Evolutionary conservation across 129 eudicot species (phyloP), one percentile per base, ranked within the genome.

Genomic region (Saposhnikovia divaricata): DNA sequence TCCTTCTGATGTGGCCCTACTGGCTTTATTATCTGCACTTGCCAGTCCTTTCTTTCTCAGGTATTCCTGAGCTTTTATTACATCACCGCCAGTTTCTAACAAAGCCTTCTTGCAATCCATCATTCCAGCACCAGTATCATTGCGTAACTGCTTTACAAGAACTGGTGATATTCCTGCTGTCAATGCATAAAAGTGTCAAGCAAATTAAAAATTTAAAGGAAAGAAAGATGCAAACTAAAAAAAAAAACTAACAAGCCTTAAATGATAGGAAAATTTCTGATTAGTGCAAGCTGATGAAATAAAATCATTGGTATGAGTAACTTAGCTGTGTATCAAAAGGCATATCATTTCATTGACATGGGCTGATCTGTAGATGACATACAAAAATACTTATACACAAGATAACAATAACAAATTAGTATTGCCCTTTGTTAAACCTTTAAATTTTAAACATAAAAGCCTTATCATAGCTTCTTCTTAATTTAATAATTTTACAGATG

Each of bases 121-220:
- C 99, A 95, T 95, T 46, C 99, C 99, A 39, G 99, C 97, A 82
- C 99, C 99, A 0, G 99, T 87, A 86, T 92, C 97, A 34, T 92
- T 93, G 39, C 96, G 95, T 39, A 95, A 82, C 75, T 95, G 94
- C 86, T 95, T 95, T 53, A 95, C 99, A 3, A 95, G 91, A 59
- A 90, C 86, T 1, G 99, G 96, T 34, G 99, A 84, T 78, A 95
- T 87, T 44, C 85, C 78, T 68, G 90, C 96, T 90, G 86, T 65
- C 51, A 81, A 57, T 19, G 46, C 42, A 83, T 13, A 42, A 14
- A 70, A 43, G 40, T 15, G 72, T 44, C 9, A 23, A 21, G 57
- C 31, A 44, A 38, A 12, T 40, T 55, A 57, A 50, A 77, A 69
- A 21, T 77, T 45, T 6, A 53, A 27, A 46, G 57, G 57, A 50